These are phyloP conservation scores for Aspergillus fijiensis DNA, from an alignment of 2,329 filamentous ascomycete genomes.

Conservation along the genomic window DNA sequence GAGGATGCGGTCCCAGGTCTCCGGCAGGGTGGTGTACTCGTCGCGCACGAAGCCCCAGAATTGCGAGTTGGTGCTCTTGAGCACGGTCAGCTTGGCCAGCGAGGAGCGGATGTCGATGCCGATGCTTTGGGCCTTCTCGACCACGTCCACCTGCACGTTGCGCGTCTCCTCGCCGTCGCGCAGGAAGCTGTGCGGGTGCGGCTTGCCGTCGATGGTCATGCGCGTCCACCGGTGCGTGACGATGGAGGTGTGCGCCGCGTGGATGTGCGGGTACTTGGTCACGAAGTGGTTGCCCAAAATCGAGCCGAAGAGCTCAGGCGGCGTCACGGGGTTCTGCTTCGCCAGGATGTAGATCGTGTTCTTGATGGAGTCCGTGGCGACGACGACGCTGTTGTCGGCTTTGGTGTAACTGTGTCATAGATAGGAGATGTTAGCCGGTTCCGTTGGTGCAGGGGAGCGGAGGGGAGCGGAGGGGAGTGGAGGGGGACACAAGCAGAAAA, in stretches of 20 bases:
- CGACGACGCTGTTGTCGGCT: constrained; percentile 91
- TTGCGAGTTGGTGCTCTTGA: constrained; percentile 94
- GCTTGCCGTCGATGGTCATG: constrained; percentile 80
- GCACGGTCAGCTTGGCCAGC: constrained; percentile 78
- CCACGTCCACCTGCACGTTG: constrained; percentile 71
- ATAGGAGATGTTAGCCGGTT: neutral
- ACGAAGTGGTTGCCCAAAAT: constrained; percentile 87
- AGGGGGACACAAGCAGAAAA: no score
- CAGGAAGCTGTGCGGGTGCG: constrained; percentile 92
- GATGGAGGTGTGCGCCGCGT: constrained; percentile 76
- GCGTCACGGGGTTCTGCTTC: constrained; percentile 87
- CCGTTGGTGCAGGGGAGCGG: no score
- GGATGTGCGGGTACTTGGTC: constrained; percentile 83
- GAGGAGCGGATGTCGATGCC: constrained; percentile 75
- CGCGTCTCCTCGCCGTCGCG: constrained; percentile 87
- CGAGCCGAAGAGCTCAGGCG: constrained; percentile 87
- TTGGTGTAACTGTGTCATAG: constrained; percentile 72
- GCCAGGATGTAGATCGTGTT: constrained; percentile 95
- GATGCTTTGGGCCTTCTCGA: constrained; percentile 51
- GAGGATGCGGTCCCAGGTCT: constrained; percentile 93
- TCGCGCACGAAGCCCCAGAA: constrained; percentile 94
- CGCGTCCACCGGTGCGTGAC: constrained; percentile 88
- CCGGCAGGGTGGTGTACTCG: constrained; percentile 85
- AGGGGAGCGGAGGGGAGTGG: no score
- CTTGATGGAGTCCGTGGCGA: constrained; percentile 97